Evolutionary conservation across 371 early-diverging fungal genomes (phyloP), one percentile per base, ranked within the genome.

Genomic region (Actinomucor elegans): DNA sequence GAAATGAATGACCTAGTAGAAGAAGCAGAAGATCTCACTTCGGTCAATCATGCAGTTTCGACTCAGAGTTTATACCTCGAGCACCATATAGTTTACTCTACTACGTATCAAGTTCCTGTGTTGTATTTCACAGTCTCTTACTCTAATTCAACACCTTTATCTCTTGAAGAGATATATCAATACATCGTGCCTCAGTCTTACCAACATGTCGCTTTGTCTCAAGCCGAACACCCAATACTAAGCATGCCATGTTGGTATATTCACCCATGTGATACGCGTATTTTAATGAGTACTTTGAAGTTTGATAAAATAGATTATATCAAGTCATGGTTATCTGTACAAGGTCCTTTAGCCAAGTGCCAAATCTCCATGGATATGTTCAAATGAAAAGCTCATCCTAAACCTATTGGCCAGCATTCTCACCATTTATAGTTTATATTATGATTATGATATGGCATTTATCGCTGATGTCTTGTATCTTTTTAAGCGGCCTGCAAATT

Each of bases 181-280:
- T 55, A 61, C 10, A 54, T 83, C 0, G 57, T 81, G 5, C 75
- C 81, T 5, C 50, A 66, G n/a, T n/a, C 20, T 5, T 57, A 65
- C 23, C 67, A 57, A 14, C 36, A 62, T 12, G 41, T 50, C 52
- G 58, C 32, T 35, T 49, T 77, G 20, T 48, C 79, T 32, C 65
- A 71, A 34, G 61, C 66, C 45, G 91, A 90, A 14, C 91, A 90
- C 48, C 90, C 91, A 0, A 47, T 77, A 1, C 43, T 87, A 3
- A 74, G 75, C 8, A 48, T 63, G 0, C 89, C 88, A 2, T 86
- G 62, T 46, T 80, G 77, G 71, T 86, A 82, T 57, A 67, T 89
- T 57, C 90, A 89, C 50, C 90, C 90, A 2, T 88, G 89, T 56
- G 85, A 89, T 43, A 89, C 90, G 4, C 75, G 80, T 5, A 52